These are phyloP conservation scores for Apophysomyces elegans DNA, from an alignment of 371 early-diverging fungal species.

Conservation along the genomic window DNA sequence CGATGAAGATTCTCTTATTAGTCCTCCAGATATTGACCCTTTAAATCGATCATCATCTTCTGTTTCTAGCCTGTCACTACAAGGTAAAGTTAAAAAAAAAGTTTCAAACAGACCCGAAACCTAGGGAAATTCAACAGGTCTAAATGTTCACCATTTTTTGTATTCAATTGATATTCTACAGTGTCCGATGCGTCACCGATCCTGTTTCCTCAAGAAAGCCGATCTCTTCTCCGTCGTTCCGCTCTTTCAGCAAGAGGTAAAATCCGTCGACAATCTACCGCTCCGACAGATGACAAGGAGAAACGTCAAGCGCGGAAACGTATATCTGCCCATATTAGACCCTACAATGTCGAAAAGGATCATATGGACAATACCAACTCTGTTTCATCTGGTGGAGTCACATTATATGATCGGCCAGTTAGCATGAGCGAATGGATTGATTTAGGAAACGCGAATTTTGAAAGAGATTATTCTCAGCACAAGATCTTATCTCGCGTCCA, in stretches of 20 bases:
- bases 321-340: constrained; percentile 5
- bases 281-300: constrained; percentile 17
- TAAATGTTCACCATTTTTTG: background rate
- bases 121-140: background rate
- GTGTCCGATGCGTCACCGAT: constrained; percentile 14
- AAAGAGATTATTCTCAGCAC: constrained; percentile 39
- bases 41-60: background rate
- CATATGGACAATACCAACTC: background rate
- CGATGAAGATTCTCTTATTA: constrained; percentile 6
- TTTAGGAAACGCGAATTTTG: constrained; percentile 44
- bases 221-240: constrained; percentile 6
- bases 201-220: constrained; percentile 16
- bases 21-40: constrained; percentile 11
- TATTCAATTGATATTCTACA: constrained; percentile 20
- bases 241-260: constrained; percentile 14
- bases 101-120: background rate
- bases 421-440: constrained; percentile 56
- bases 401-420: constrained; percentile 48
- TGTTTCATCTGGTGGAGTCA: constrained; percentile 19
- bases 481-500: constrained; percentile 47
- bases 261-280: constrained; percentile 7
- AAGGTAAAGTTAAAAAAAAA: background rate
- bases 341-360: background rate
- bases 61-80: background rate
- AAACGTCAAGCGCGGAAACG: constrained; percentile 1